Evolutionary conservation across 2,329 filamentous ascomycete genomes (phyloP).

Genomic region (Fusarium sp.): DNA sequence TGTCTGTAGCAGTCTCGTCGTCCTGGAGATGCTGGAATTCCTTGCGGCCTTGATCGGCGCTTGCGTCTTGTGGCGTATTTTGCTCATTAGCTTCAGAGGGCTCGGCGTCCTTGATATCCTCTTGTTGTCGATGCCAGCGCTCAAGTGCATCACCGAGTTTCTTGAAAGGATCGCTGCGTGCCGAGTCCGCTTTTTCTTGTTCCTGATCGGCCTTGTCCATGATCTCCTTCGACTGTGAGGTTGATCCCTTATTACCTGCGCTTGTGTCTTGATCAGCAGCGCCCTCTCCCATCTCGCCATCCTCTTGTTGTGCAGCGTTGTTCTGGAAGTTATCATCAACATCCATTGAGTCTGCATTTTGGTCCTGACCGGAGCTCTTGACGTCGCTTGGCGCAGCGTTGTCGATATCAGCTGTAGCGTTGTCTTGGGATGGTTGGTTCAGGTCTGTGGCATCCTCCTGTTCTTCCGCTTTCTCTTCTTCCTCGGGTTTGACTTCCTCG

Average conservation of each 20-base stretch:
- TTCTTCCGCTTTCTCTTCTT: slow-evolving; percentile 69
- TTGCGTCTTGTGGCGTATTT: slow-evolving; percentile 62
- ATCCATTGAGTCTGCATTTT: slow-evolving; percentile 73
- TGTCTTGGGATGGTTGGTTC: slow-evolving; percentile 58
- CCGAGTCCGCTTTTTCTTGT: slow-evolving; percentile 57
- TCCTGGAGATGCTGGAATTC: slow-evolving; percentile 95
- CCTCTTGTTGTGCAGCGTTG: slow-evolving; percentile 73
- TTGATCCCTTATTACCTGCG: slow-evolving; percentile 72
- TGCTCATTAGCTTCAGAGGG: slow-evolving; percentile 57
- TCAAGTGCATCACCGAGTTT: slow-evolving; percentile 94
- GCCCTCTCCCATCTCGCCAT: slow-evolving; percentile 75
- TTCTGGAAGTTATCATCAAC: slow-evolving; percentile 71
- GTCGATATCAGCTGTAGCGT: slow-evolving; percentile 68
- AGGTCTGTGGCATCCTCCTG: slow-evolving; percentile 63
- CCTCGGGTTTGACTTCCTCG: slow-evolving; percentile 58
- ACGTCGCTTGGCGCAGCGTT: slow-evolving; percentile 74
- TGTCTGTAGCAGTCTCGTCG: slow-evolving; percentile 83
- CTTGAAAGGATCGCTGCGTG: slow-evolving; percentile 81
- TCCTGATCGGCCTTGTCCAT: slow-evolving; percentile 62
- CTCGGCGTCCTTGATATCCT: slow-evolving; percentile 76
- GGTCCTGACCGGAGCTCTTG: slow-evolving; percentile 73
- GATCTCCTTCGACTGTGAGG: slow-evolving; percentile 63
- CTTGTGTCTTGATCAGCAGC: slow-evolving; percentile 73
- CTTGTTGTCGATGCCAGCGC: slow-evolving; percentile 90
- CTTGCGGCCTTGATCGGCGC: slow-evolving; percentile 73